Evolutionary conservation across 192 early-diverging fungal species (phyloP), one percentile per base, ranked within the genome.

Genomic region (Entomortierella beljakovae): DNA sequence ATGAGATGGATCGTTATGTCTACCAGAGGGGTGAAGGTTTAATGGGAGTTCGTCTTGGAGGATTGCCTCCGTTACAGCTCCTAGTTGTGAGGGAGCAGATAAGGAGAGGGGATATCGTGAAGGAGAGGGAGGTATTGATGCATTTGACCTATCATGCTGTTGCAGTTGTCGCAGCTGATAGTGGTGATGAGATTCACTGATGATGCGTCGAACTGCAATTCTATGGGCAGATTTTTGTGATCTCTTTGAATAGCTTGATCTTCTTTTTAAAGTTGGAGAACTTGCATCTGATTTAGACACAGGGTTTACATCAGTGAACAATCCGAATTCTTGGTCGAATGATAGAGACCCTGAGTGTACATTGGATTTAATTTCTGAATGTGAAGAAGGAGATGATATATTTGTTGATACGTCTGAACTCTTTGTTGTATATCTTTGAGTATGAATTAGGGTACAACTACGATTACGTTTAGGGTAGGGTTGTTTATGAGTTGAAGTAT

Each of bases 191-290:
- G 65, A 68, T 2, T 23, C 43, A 29, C 54, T 58, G 61, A 69
- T 75, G 52, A 75, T 69, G 22, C 66, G 73, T 3, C 66, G 65
- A 23, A 64, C 51, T 8, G 73, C 37, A 25, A 28, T n/a, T 22
- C 66, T 31, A 22, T 64, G 65, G 15, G 66, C 43, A 6, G 73
- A 43, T 32, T 77, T 68, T 37, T 57, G 66, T 0, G 73, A 57
- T 57, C 73, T 38, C 22, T 40, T 57, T 18, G 48, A 57, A 16
- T 43, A 53, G 29, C 73, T 77, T 13, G 66, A 20, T 26, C 65
- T 62, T 28, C 58, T 40, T 26, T 38, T 54, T 15, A 75, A 22
- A 9, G 70, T 22, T 9, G 60, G 34, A 33, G 70, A 22, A 38
- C 23, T n/a, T 16, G 16, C 23, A 31, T 22, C 4, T 15, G 28